These are phyloP conservation scores for Cichorium intybus DNA, from an alignment of 140 eudicot species.

Conservation along the genomic window DNA sequence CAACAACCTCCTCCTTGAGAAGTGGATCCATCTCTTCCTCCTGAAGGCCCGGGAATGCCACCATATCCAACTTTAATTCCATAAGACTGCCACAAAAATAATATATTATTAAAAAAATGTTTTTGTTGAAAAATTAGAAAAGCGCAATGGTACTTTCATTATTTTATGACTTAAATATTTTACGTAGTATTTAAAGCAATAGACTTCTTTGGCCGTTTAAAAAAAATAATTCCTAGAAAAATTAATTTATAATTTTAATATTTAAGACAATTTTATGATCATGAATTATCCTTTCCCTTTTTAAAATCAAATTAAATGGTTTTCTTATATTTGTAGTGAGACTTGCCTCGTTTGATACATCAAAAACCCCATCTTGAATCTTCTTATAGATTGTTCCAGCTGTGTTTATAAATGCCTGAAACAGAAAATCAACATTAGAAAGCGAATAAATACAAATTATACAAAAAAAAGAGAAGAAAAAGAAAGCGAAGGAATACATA, in stretches of 20 bases:
- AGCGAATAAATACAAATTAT: neutral
- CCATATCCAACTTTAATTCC: conserved; percentile 94
- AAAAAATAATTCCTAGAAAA: too few relatives aligned
- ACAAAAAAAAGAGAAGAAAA: too few relatives aligned
- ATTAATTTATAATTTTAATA: neutral
- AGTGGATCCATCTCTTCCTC: conserved; percentile 57
- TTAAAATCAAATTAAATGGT: neutral
- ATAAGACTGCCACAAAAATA: conserved; percentile 44
- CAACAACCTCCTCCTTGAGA: conserved; percentile 83
- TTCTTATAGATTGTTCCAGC: conserved; percentile 85
- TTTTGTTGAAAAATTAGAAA: too few relatives aligned
- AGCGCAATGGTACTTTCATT: too few relatives aligned
- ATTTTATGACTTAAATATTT: too few relatives aligned
- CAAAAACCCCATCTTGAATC: conserved; percentile 93
- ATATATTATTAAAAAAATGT: conserved; percentile 9
- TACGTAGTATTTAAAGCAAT: too few relatives aligned
- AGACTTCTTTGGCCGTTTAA: too few relatives aligned
- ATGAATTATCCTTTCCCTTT: neutral
- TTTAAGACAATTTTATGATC: neutral
- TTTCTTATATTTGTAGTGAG: neutral
- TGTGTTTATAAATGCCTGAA: conserved; percentile 86
- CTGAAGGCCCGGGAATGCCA: conserved; percentile 67
- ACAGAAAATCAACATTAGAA: neutral
- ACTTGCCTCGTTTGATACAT: conserved; percentile 75
- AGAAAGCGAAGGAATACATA: too few relatives aligned